These are phyloP conservation scores for Metschnikowia santaceciliae DNA, from an alignment of 805 yeast species.

Conservation along the genomic window DNA sequence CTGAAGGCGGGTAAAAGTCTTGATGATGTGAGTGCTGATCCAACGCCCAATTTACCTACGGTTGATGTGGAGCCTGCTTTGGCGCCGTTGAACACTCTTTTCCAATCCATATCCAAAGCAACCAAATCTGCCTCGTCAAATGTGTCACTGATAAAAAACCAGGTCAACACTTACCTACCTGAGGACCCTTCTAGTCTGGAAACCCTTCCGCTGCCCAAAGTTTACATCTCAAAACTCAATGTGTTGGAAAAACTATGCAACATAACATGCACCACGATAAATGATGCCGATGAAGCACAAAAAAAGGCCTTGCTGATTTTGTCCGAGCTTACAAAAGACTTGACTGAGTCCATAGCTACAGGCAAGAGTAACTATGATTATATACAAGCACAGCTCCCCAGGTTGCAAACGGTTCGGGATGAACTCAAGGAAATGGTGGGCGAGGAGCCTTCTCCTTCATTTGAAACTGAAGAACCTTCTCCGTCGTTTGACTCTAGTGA, in stretches of 20 bases:
- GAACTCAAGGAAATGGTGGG: slow-evolving; percentile 30
- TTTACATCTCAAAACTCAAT: slow-evolving; percentile 37
- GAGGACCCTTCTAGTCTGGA: slow-evolving; percentile 32
- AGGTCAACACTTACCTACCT: slow-evolving; percentile 35
- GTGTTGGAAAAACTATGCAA: slow-evolving; percentile 36
- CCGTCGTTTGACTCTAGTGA: slow-evolving; percentile 1
- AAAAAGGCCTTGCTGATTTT: slow-evolving; percentile 25
- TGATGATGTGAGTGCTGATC: not conserved
- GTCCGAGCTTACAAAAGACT: slow-evolving; percentile 19
- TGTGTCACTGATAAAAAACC: slow-evolving; percentile 36
- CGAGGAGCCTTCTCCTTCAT: slow-evolving; percentile 30
- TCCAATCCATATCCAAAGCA: slow-evolving; percentile 25
- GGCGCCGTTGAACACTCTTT: slow-evolving; percentile 29
- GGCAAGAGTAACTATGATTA: slow-evolving; percentile 33
- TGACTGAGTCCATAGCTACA: slow-evolving; percentile 26
- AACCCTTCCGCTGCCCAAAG: slow-evolving; percentile 31
- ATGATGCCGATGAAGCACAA: slow-evolving; percentile 28
- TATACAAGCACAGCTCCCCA: slow-evolving; percentile 26
- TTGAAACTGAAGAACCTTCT: slow-evolving; percentile 13
- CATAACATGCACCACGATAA: slow-evolving; percentile 28
- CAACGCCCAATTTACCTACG: not conserved
- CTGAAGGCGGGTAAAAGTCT: slow-evolving; percentile 15
- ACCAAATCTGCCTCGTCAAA: slow-evolving; percentile 20
- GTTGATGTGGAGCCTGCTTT: slow-evolving; percentile 28
- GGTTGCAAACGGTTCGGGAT: slow-evolving; percentile 26